phyloP scores from a whole-genome alignment of 2,329 filamentous ascomycete species.

The Thermomyces lanuginosus region DNA sequence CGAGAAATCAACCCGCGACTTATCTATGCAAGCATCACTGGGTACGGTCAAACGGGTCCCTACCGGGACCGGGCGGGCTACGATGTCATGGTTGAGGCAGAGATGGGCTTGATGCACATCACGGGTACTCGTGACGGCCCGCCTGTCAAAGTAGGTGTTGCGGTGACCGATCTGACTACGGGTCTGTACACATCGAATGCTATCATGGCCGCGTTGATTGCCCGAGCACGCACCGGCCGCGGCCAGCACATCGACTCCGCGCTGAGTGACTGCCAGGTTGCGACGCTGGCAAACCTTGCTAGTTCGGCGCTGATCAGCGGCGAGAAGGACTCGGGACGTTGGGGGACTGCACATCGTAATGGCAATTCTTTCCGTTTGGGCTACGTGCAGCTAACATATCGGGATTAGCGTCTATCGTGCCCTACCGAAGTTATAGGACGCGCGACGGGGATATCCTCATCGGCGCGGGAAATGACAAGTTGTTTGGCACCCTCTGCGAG shows the following conservation, averaged over 20 bases:
- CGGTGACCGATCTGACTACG: conserved; percentile 89
- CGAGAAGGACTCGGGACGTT: conserved; percentile 70
- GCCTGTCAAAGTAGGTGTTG: conserved; percentile 92
- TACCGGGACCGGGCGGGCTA: conserved; percentile 80
- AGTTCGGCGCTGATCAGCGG: conserved; percentile 82
- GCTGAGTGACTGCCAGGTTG: conserved; percentile 86
- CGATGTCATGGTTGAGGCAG: conserved; percentile 98
- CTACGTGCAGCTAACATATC: conserved; percentile 3
- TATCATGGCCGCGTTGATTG: conserved; percentile 84
- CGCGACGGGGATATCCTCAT: conserved; percentile 46
- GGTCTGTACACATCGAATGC: conserved; percentile 89
- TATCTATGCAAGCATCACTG: conserved; percentile 92
- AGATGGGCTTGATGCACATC: conserved; percentile 97
- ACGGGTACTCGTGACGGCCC: conserved; percentile 76
- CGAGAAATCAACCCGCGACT: conserved; percentile 66
- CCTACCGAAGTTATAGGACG: conserved; percentile 68
- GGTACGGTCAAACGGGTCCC: conserved; percentile 89
- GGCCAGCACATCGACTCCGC: conserved; percentile 89
- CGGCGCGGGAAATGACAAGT: conserved; percentile 46
- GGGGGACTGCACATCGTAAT: conserved; percentile 94
- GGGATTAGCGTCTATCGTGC: conserved; percentile 74
- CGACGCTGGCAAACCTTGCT: conserved; percentile 86
- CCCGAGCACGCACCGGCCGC: conserved; percentile 53
- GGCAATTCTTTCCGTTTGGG: conserved; percentile 12
- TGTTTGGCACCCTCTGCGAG: conserved; percentile 45